Conservation (phyloP, 331 rosid species). For the Quercus tomentella region DNA sequence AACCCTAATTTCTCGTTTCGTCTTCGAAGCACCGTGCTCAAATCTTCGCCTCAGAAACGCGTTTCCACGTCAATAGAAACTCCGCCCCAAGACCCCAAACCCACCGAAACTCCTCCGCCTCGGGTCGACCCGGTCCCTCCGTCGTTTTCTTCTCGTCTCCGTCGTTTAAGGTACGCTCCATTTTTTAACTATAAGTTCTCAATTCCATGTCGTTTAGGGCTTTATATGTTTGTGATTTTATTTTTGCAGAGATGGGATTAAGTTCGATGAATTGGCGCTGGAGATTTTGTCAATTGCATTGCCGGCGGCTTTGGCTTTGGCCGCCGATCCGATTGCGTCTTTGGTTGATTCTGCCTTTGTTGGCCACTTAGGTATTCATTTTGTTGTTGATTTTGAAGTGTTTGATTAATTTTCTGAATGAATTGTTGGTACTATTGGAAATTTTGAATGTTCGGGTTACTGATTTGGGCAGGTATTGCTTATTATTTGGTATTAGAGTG, state of each 20-base stretch:
- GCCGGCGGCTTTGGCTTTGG: slow-evolving; percentile 90
- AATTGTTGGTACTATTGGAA: not conserved
- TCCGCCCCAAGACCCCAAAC: slow-evolving; percentile 26
- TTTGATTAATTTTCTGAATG: not conserved
- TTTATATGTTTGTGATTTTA: not conserved
- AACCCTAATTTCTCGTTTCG: slow-evolving; percentile 30
- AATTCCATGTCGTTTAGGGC: not conserved
- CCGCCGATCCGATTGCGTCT: slow-evolving; percentile 85
- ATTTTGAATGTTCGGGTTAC: not conserved
- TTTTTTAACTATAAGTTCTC: not conserved
- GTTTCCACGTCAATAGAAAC: slow-evolving; percentile 31
- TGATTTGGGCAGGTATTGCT: not conserved
- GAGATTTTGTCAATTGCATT: slow-evolving; percentile 77
- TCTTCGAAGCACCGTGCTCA: slow-evolving; percentile 19
- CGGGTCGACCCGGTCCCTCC: slow-evolving; percentile 12
- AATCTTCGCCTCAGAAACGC: slow-evolving; percentile 39
- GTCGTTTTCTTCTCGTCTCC: slow-evolving; percentile 30
- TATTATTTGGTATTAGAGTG: not conserved
- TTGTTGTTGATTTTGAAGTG: slow-evolving; percentile 2
- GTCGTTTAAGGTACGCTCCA: slow-evolving; percentile 34
- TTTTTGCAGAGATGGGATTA: slow-evolving; percentile 49
- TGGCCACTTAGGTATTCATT: slow-evolving; percentile 73
- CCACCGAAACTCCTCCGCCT: not conserved
- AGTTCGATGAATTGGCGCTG: slow-evolving; percentile 59
- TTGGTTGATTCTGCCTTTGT: slow-evolving; percentile 87